Base-by-base conservation (phyloP, 2,329 filamentous ascomycete species). In the Aphanocladium album region DNA sequence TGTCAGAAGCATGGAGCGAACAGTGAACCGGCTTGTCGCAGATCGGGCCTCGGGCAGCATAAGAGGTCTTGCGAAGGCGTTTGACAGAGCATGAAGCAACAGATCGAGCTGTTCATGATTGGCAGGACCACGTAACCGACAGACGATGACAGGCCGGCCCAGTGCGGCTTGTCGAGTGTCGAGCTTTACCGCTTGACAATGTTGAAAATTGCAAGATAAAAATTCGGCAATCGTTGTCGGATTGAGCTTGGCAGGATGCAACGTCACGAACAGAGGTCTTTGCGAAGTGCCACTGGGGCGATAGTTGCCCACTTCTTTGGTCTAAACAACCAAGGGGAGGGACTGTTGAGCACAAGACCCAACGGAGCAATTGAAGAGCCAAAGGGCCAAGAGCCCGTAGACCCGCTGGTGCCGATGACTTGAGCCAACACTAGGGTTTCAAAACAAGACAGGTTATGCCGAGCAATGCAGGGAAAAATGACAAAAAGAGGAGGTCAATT, bases 61-160 rank as follows among this genome's bases (percentile, higher is more conserved):
- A 47, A 21, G 16, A 19, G 6, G 37, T 5, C 12, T 35, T 27
- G 5, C 19, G 49, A 25, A 47, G 12, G 25, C 50, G 21, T 41
- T 43, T 54, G 51, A 35, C 4, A 57, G 55, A 49, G 14, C 7
- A 12, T 55, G 37, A 21, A 55, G 35, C 35, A 6, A 33, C 23
- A 41, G 52, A 55, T 45, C 52, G 52, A 45, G 37, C 43, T 17
- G 52, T 53, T 60, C 57, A 60, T 60, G 57, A 60, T 60, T 60
- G 49, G 41, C 30, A 60, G 35, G 14, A 21, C 39, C 27, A 54
- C 33, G 51, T 33, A 33, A 53, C 39, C 27, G 57, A 53, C 27
- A 39, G 57, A 12, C 56, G 19, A 47, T 21, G 49, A 53, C 16
- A 35, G 21, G 27, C 25, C 55, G 55, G 21, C 7, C 30, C 49